Evolutionary conservation across 495 filamentous ascomycete genomes (phyloP), one percentile per base, ranked within the genome.

Genomic region (Aspergillus saccharolyticus): DNA sequence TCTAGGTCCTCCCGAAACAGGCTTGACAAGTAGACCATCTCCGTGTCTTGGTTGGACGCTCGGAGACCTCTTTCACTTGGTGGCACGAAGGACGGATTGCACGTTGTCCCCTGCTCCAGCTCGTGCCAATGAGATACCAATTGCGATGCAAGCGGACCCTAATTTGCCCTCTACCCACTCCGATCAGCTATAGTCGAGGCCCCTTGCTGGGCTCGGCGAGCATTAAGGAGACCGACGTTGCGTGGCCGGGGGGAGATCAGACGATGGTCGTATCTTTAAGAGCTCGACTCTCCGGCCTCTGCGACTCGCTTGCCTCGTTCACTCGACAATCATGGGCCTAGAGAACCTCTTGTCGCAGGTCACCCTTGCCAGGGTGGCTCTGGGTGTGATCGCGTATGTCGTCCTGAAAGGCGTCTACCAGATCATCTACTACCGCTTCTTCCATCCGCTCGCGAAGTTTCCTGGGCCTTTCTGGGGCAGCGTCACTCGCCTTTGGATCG

Each of bases 401-500:
- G 57, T 53, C 0, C 54, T 72, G 0, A 63, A 62, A 44, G 63
- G 67, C 49, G 42, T 57, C 12, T 71, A 66, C 50, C 73, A 75
- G 49, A 69, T 74, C 21, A 58, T 82, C 25, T 73, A 79, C 58
- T 81, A 82, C 53, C 72, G 73, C 44, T 82, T 78, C 65, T 79
- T 82, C 55, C 77, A 80, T 53, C 79, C 80, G 6, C 65, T 84
- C 2, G 60, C 70, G 1, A 61, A 61, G 20, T 81, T 81, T 53
- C 81, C 80, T 0, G 81, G 81, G 17, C 80, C 81, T 1, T 82
- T 82, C 63, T 80, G 75, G 77, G 80, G 66, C 12, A 72, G 64
- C 18, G 72, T 82, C 5, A 80, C 81, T 19, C 64, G 76, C 30
- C 66, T 83, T 2, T 81, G 78, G 74, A 69, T 80, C 45, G 72